Conservation (phyloP, 768 basidiomycete species). For the Plicaturopsis crispa region DNA sequence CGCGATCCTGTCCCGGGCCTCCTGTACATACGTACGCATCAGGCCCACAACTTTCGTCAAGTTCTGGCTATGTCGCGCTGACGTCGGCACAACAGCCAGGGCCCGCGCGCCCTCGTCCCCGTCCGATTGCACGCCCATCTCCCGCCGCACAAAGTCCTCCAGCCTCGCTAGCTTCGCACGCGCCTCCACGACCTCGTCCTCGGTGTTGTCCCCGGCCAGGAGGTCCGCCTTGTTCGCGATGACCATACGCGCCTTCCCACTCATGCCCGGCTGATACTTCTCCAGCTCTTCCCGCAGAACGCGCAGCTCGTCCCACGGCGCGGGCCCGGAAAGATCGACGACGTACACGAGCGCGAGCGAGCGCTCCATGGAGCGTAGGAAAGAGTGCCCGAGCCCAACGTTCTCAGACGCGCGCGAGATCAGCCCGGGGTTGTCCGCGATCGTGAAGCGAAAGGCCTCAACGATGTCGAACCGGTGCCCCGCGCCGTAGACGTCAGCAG, state of each 20-base stretch:
- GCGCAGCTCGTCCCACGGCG: constrained; percentile 72
- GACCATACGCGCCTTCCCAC: constrained; percentile 68
- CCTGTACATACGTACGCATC: constrained; percentile 60
- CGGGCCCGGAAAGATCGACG: constrained; percentile 71
- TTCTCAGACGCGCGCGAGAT: constrained; percentile 80
- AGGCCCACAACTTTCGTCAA: constrained; percentile 57
- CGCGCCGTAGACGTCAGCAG: constrained; percentile 13
- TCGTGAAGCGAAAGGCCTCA: constrained; percentile 85
- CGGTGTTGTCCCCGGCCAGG: constrained; percentile 43
- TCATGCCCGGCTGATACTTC: constrained; percentile 73
- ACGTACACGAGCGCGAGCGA: constrained; percentile 88
- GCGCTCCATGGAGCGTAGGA: constrained; percentile 89
- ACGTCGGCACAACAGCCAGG: constrained; percentile 73
- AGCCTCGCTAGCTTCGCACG: constrained; percentile 47
- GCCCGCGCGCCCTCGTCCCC: constrained; percentile 19
- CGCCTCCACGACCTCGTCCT: constrained; percentile 43
- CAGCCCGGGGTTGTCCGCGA: constrained; percentile 96
- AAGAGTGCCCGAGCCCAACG: constrained; percentile 89
- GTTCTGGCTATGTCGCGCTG: constrained; percentile 85
- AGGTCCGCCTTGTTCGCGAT: constrained; percentile 95
- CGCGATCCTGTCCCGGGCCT: constrained; percentile 27
- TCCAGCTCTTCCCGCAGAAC: constrained; percentile 80
- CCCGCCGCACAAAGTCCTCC: constrained; percentile 45
- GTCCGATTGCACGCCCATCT: constrained; percentile 27
- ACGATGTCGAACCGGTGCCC: constrained; percentile 50